Conservation (phyloP, 176 grass and related monocot species). For the Hsuehochloa calcarea region DNA sequence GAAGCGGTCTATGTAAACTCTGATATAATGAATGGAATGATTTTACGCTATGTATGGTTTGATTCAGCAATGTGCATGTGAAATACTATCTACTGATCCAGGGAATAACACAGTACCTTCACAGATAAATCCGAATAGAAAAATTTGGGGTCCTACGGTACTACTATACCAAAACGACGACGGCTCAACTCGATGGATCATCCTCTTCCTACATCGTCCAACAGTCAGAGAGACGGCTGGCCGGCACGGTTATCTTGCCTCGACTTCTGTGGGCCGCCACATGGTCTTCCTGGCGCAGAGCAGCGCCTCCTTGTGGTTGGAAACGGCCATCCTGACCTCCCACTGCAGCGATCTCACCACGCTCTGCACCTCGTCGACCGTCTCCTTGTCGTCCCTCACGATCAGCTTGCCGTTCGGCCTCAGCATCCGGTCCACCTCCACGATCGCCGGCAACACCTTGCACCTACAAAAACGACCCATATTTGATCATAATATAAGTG, state of each 20-base stretch:
- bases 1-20: too few relatives aligned
- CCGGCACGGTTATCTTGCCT: slow-evolving; percentile 27
- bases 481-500: not conserved
- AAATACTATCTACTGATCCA: too few relatives aligned
- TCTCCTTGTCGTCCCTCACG: slow-evolving; percentile 68
- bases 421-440: slow-evolving; percentile 84
- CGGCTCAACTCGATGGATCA: not conserved
- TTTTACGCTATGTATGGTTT: too few relatives aligned
- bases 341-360: slow-evolving; percentile 76
- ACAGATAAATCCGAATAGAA: too few relatives aligned
- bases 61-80: too few relatives aligned
- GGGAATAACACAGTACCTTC: too few relatives aligned
- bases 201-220: not conserved
- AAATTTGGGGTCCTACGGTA: too few relatives aligned
- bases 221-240: not conserved
- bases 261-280: slow-evolving; percentile 70
- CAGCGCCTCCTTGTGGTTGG: slow-evolving; percentile 61
- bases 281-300: slow-evolving; percentile 79
- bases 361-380: slow-evolving; percentile 60
- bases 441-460: slow-evolving; percentile 59
- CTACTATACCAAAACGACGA: not conserved
- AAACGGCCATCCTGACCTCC: slow-evolving; percentile 73
- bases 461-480: slow-evolving; percentile 28
- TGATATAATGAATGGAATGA: too few relatives aligned
- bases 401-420: slow-evolving; percentile 77